phyloP scores from a whole-genome alignment of 176 grass and related monocot genomes.

The Sorghum bicolor region DNA sequence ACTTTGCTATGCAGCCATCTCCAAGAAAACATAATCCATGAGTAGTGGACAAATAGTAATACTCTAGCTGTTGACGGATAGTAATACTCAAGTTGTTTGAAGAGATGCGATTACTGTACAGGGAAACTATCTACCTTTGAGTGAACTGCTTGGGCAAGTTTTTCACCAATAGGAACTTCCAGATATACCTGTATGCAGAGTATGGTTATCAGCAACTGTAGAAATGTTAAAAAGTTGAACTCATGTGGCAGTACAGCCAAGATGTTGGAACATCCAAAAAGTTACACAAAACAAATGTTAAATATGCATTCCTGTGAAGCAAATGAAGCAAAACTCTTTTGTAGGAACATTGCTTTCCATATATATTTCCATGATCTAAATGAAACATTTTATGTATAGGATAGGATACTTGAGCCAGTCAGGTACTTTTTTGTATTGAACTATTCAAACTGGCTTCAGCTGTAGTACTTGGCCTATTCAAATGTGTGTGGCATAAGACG shows the following conservation, averaged over 20 bases:
- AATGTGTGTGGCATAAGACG: not conserved
- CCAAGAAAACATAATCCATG: not conserved
- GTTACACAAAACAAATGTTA: not conserved
- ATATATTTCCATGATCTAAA: not conserved
- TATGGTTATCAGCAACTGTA: not conserved
- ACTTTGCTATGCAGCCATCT: slow-evolving; percentile 22
- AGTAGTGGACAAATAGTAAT: not conserved
- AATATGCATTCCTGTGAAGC: not conserved
- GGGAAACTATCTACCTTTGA: slow-evolving; percentile 64
- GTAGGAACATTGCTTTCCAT: not conserved
- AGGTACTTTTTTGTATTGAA: not conserved
- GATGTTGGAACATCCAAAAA: slow-evolving; percentile 3
- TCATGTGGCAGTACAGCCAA: not conserved
- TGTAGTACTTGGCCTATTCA: not conserved
- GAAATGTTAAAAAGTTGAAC: not conserved
- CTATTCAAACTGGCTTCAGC: slow-evolving; percentile 13
- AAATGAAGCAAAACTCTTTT: slow-evolving; percentile 7
- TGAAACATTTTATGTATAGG: not conserved
- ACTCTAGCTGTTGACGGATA: not conserved
- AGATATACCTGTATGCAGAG: slow-evolving; percentile 70
- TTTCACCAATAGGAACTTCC: slow-evolving; percentile 89
- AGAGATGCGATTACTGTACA: not conserved
- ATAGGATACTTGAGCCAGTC: not conserved
- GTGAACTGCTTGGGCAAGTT: slow-evolving; percentile 82
- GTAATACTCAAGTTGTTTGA: slow-evolving; percentile 3